Evolutionary conservation across 2,329 filamentous ascomycete genomes (phyloP).

Genomic region (Sporothrix pallida): DNA sequence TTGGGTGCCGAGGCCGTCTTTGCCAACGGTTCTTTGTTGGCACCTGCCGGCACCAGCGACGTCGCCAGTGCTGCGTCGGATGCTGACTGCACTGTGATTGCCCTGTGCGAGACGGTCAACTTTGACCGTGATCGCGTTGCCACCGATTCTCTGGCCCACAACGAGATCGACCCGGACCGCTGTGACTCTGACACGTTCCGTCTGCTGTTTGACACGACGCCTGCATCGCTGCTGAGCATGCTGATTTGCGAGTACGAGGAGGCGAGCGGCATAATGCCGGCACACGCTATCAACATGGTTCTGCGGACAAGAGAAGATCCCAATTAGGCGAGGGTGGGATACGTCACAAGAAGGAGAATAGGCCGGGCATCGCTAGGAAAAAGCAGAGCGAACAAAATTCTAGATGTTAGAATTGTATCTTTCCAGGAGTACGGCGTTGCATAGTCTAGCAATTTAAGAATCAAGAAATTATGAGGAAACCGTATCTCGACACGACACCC

Average conservation of each 20-base stretch:
- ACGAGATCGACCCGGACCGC: slow-evolving; percentile 83
- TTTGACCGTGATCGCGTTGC: slow-evolving; percentile 85
- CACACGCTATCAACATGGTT: slow-evolving; percentile 77
- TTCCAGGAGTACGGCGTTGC: background rate
- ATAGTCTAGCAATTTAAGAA: background rate
- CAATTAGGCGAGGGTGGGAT: slow-evolving; percentile 41
- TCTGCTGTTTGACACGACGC: slow-evolving; percentile 91
- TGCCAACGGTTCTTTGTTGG: slow-evolving; percentile 90
- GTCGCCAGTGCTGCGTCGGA: slow-evolving; percentile 83
- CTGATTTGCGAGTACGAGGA: slow-evolving; percentile 94
- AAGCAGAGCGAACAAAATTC: background rate
- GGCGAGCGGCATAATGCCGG: slow-evolving; percentile 84
- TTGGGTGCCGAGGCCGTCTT: slow-evolving; percentile 94
- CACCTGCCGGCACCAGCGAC: slow-evolving; percentile 82
- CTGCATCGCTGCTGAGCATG: slow-evolving; percentile 82
- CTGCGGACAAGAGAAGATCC: slow-evolving; percentile 64
- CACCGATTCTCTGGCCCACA: slow-evolving; percentile 89
- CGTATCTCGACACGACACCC: too few relatives aligned
- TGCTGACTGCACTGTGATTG: slow-evolving; percentile 78
- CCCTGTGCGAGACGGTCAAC: slow-evolving; percentile 93
- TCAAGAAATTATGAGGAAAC: too few relatives aligned
- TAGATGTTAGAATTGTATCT: background rate
- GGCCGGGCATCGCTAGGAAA: background rate
- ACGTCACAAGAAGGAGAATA: background rate
- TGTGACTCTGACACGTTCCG: slow-evolving; percentile 61